Evolutionary conservation across 768 basidiomycete genomes (phyloP).

Genomic region (Filobasidium floriforme): DNA sequence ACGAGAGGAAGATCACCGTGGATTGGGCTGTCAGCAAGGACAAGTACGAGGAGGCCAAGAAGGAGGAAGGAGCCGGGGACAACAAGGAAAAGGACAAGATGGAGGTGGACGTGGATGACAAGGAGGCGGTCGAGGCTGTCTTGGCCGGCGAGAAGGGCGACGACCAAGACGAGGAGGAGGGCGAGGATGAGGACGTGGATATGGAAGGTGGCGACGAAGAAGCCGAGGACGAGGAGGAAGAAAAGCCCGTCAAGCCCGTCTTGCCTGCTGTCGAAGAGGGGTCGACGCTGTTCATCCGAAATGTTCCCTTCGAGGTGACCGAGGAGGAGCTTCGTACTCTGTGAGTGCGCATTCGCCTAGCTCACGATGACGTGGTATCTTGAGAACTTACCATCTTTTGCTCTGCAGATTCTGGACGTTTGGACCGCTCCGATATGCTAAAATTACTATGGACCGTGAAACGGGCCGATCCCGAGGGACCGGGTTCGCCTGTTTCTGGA

Average conservation of each 20-base stretch:
- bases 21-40: slow-evolving; percentile 96
- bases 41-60: slow-evolving; percentile 73
- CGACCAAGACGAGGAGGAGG: slow-evolving; percentile 47
- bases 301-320: slow-evolving; percentile 82
- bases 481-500: slow-evolving; percentile 97
- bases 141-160: slow-evolving; percentile 36
- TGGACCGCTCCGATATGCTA: slow-evolving; percentile 85
- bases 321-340: slow-evolving; percentile 82
- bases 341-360: slow-evolving; percentile 49
- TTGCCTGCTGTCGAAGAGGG: slow-evolving; percentile 79
- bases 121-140: slow-evolving; percentile 32
- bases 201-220: slow-evolving; percentile 45
- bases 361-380: not conserved
- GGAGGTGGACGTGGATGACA: slow-evolving; percentile 46
- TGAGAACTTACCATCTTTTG: not conserved
- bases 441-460: slow-evolving; percentile 73
- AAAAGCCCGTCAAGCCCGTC: slow-evolving; percentile 46
- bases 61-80: slow-evolving; percentile 57
- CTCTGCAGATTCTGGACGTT: slow-evolving; percentile 72
- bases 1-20: slow-evolving; percentile 66
- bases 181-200: slow-evolving; percentile 47
- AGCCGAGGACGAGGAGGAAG: slow-evolving; percentile 54
- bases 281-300: slow-evolving; percentile 87
- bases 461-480: slow-evolving; percentile 87
- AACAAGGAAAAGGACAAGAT: slow-evolving; percentile 73